Base-by-base conservation (phyloP, 2,329 filamentous ascomycete genomes). In the Metarhizium robertsii region DNA sequence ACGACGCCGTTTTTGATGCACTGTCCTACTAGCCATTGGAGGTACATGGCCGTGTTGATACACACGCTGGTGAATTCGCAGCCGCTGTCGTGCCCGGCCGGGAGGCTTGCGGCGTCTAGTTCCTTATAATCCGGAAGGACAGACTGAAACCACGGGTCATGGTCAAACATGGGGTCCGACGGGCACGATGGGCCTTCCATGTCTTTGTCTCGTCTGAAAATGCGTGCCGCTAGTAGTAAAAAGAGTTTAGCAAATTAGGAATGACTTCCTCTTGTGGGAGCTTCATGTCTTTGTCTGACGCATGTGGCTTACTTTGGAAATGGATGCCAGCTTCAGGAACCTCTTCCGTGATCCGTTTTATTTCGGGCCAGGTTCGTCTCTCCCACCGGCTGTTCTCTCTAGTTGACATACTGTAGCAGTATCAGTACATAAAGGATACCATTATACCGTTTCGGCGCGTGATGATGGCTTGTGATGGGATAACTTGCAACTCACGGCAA, bases 1-100 rank as follows among this genome's bases (percentile, higher is more conserved):
- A 83, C 75, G 6, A 88, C 87, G 32, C 90, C 88, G 55, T 84
- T 81, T 62, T 83, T 84, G 32, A 88, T 77, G 68, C 90, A 95
- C 72, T 94, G 86, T 0, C 88, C 87, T 0, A 88, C 75, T 0
- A 97, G 84, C 83, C 88, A 96, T 4, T 89, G 84, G 2, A 96
- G 82, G 71, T 96, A 97, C 56, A 96, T 73, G 46, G 88, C 83
- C 0, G 89, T 89, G 73, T 97, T 96, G 69, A 96, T 92, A 72
- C 92, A 96, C 45, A 96, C 85, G 1, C 88, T 92, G 7, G 83
- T 90, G 69, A 94, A 96, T 55, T 79, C 76, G 52, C 83, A 88
- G 29, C 84, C 91, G 11, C 86, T 87, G 58, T 90, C 85, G 53
- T 86, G 80, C 18, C 81, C 88, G 0, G 73, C 63, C 0, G 83